Conservation (phyloP, 176 grass and related monocot genomes). For the Areca catechu region DNA sequence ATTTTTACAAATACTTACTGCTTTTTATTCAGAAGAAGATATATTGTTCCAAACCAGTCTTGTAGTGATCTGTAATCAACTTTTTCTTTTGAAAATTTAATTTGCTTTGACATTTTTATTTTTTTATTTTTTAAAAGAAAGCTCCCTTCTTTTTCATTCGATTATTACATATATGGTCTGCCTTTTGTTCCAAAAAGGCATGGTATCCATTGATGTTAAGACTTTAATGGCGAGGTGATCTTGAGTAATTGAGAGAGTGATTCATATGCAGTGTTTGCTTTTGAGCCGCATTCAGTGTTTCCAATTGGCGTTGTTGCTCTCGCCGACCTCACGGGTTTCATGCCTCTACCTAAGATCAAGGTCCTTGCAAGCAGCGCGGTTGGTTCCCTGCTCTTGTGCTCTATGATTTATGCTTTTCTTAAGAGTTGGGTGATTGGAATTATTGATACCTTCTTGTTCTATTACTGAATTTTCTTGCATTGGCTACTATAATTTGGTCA, state of each 20-base stretch:
- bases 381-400: conserved; percentile 7
- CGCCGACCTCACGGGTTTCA: conserved; percentile 46
- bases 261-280: conserved; percentile 66
- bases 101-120: too few relatives aligned
- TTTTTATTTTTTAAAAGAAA: too few relatives aligned
- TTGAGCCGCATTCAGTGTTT: conserved; percentile 79
- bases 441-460: too few relatives aligned
- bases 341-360: conserved; percentile 64
- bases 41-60: too few relatives aligned
- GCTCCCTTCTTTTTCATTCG: too few relatives aligned
- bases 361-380: conserved; percentile 85
- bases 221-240: background rate
- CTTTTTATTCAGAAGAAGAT: too few relatives aligned
- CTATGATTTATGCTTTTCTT: background rate
- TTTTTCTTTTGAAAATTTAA: too few relatives aligned
- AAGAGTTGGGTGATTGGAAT: background rate
- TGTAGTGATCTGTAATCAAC: too few relatives aligned
- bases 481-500: conserved; percentile 19
- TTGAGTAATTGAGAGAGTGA: background rate
- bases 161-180: background rate
- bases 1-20: too few relatives aligned
- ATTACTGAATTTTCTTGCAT: conserved; percentile 6
- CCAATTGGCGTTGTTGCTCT: conserved; percentile 57
- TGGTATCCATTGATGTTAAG: too few relatives aligned
- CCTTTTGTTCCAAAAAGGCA: background rate